phyloP scores from a whole-genome alignment of 2,329 filamentous ascomycete genomes.

The Gnomoniopsis smithogilvyi region DNA sequence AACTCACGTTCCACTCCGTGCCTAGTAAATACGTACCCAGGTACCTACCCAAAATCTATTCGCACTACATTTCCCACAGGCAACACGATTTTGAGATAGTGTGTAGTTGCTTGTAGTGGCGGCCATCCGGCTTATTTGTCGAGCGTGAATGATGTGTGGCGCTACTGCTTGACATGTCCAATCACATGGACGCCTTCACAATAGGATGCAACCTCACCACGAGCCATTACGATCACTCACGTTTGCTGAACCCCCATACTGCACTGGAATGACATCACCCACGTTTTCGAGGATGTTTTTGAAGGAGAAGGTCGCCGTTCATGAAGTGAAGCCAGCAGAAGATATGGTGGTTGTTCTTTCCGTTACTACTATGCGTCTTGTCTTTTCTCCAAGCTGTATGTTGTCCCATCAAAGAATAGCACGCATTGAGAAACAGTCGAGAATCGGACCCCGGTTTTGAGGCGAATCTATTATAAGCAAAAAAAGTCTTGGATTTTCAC shows the following conservation, averaged over 20 bases:
- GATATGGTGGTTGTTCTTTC: not conserved
- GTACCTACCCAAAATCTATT: too few species aligned
- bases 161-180: constrained; percentile 6
- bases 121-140: constrained; percentile 7
- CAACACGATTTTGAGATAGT: too few species aligned
- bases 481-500: not conserved
- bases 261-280: constrained; percentile 18
- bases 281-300: too few species aligned
- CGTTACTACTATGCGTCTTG: not conserved
- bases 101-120: not conserved
- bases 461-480: too few species aligned
- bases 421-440: too few species aligned
- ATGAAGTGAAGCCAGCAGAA: not conserved
- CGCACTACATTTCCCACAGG: not conserved
- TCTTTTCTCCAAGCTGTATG: too few species aligned
- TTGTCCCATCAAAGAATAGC: too few species aligned
- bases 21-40: too few species aligned
- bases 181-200: not conserved
- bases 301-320: not conserved
- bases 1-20: too few species aligned
- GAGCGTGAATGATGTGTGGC: constrained; percentile 2
- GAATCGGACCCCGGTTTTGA: too few species aligned
- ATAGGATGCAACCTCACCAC: not conserved
- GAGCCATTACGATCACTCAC: not conserved
- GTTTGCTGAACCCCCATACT: constrained; percentile 1